Base-by-base conservation (phyloP, 331 rosid species). In the Spiraea crenata region DNA sequence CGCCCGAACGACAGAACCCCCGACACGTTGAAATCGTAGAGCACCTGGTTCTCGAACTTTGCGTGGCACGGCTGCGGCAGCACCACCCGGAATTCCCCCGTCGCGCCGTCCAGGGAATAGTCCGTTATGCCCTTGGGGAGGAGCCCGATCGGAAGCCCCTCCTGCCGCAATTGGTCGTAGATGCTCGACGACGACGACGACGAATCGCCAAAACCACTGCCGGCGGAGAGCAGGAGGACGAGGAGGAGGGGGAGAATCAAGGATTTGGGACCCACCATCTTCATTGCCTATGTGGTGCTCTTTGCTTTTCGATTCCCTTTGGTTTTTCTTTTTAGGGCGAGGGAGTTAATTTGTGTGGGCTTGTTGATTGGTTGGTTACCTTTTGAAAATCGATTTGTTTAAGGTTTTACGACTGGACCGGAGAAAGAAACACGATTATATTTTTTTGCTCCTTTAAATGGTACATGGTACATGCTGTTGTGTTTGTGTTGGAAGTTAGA, bases 21-120 rank as follows among this genome's bases (percentile, higher is more conserved):
- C 56, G 85, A 79, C 65, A 92, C 85, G 65, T 86, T 88, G 57
- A 85, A 78, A 49, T 92, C 95, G 65, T 92, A 92, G 77, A 84
- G 98, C 48, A 92, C 83, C 77, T 87, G 84, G 71, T 86, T 92
- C 89, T 92, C 98, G 77, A 92, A 89, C 79, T 85, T 92, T 14
- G 98, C 98, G 76, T 86, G 78, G 69, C 98, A 89, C 0, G 98
- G 81, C 50, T 89, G 74, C 14, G 78, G 75, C 72, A 92, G 80
- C 49, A 76, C 74, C 17, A 92, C 89, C 69, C 78, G 75, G 75
- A 86, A 92, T 2, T 78, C 71, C 0, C 92, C 92, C 31, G 75
- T 68, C 31, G 73, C 47, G 7, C 56, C 46, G 63, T 89, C 81
- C 20, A 84, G 67, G 0, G 85, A 73, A 37, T 86, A 92, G 12